Evolutionary conservation across 805 yeast genomes (phyloP), one percentile per base, ranked within the genome.

Genomic region (Yamadazyma tumulicola): DNA sequence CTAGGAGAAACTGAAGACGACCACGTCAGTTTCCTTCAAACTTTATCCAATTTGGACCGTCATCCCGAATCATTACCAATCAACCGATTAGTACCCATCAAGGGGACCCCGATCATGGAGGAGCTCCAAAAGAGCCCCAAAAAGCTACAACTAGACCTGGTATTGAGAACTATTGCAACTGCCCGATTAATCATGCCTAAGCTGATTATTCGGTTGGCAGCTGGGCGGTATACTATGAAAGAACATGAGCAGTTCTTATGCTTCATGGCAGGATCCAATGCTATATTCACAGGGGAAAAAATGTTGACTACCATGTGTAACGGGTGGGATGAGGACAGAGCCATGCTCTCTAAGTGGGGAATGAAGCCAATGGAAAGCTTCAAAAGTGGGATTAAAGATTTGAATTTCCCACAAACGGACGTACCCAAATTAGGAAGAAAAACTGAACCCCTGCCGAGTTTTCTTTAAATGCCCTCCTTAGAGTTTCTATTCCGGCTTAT

Each of bases 1-100:
- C 65, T 84, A 22, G 93, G 91, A 11, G 93, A 84, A 51, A 75
- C 85, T 7, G 66, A 64, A 19, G 81, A 77, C 4, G 91, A 84
- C 52, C 88, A 80, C 47, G 60, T 84, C 30, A 76, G 84, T 2
- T 81, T 84, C 41, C 50, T 82, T 29, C 66, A 77, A 49, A 81
- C 89, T 0, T 58, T 84, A 38, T 67, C 87, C 1, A 83, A 79
- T 5, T 66, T 85, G 78, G 69, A 72, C 2, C 57, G 65, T n/a
- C 91, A 84, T 46, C 93, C 93, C 1, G 93, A 84, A 55, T 79
- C 87, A 1, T 65, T 84, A 35, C 93, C 93, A n/a, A 81, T 84
- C 45, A 84, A 84, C 54, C 68, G 84, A 47, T 63, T 84, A 30
- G 86, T 84, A n/a, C 78, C 88, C 2, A 83, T 84, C 35, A 74